Evolutionary conservation across 345 rosid genomes (phyloP).

Genomic region (Salix dunnii): DNA sequence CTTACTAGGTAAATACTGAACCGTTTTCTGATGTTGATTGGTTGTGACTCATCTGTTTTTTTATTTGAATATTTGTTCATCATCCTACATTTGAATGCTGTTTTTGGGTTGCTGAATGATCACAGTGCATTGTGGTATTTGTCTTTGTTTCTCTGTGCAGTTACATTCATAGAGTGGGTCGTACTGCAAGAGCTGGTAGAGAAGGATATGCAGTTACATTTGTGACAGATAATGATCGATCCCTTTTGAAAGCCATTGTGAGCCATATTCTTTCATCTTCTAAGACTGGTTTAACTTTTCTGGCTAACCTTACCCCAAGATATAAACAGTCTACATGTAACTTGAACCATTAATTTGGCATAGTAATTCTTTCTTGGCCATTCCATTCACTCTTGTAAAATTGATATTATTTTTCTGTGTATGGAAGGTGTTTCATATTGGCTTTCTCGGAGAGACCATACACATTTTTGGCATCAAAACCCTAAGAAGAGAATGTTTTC

Average conservation of each 20-base stretch:
- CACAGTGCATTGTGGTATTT: neutral
- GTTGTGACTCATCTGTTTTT: neutral
- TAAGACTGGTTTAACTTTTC: constrained; percentile 1
- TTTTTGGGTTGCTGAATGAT: neutral
- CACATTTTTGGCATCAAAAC: neutral
- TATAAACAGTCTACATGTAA: neutral
- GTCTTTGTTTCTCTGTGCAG: constrained; percentile 37
- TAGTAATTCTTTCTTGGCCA: neutral
- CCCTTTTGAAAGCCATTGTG: constrained; percentile 90
- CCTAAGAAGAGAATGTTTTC: neutral
- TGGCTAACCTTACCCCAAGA: neutral
- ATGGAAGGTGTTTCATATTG: neutral
- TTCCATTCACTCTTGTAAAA: neutral
- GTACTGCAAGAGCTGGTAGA: constrained; percentile 98
- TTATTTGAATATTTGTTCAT: neutral
- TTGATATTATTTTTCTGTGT: neutral
- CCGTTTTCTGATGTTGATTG: constrained; percentile 1
- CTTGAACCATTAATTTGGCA: neutral
- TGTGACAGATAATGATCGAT: constrained; percentile 82
- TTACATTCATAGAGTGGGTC: constrained; percentile 93
- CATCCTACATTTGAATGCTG: neutral
- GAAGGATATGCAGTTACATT: constrained; percentile 97
- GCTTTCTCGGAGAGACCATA: neutral
- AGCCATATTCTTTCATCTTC: constrained; percentile 26
- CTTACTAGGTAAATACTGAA: constrained; percentile 58